Base-by-base conservation (phyloP, 768 basidiomycete species). In the Mycena haematopus region DNA sequence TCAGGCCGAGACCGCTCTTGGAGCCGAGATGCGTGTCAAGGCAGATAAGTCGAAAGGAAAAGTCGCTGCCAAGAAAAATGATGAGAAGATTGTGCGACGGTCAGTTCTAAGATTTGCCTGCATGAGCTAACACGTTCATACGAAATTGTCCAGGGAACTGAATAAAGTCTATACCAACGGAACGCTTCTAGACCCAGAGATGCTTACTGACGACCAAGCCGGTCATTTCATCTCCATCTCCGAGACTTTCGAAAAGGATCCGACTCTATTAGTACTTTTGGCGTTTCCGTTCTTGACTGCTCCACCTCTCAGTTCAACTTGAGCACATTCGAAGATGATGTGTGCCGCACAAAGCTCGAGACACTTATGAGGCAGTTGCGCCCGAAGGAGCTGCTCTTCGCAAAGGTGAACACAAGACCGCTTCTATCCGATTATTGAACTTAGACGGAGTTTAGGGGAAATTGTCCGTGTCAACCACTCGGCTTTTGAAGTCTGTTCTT, bases 161-260 rank as follows among this genome's bases (percentile, higher is more conserved):
- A 92, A 92, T 75, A 96, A 96, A 79, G 94, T 99, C 46, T 92
- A 96, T 72, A 99, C 97, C 0, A 93, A 93, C 54, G 97, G 97
- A 2, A 99, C 97, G 0, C 87, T 99, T 25, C 90, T 98, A 50
- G 97, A 99, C 68, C 88, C 88, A 13, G 87, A 90, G 49, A 87
- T 96, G 58, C 81, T 99, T 33, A 90, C 85, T 1, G 93, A 97
- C 61, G 97, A 99, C 64, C 91, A 98, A 75, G 93, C 95, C 0
- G 94, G 93, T 5, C 97, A 99, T 71, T 99, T 96, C 72, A 86
- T 99, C 27, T 89, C 93, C 10, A 87, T 99, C 72, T 89, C 89
- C 8, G 92, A 93, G 70, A 79, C 82, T 19, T 79, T 77, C 10
- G 78, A 76, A 24, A 83, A 44, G 78, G 74, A 8, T 62, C 72